phyloP scores from a whole-genome alignment of 768 basidiomycete species.

The Pisolithus marmoratus region DNA sequence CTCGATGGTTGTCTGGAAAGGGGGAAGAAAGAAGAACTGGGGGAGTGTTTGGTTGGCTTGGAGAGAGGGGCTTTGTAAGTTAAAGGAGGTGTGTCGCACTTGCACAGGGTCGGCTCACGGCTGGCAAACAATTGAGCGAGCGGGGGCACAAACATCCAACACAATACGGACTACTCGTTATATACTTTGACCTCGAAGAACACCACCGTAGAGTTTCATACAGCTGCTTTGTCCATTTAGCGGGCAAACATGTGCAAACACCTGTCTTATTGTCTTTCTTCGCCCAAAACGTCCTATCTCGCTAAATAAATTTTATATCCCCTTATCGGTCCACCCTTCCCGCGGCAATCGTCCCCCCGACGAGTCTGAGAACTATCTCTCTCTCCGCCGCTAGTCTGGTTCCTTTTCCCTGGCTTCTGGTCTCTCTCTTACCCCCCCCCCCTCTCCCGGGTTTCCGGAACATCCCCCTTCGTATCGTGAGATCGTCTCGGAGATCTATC shows the following conservation, averaged over 20 bases:
- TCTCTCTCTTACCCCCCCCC: too few relatives aligned
- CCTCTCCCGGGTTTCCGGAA: too few relatives aligned
- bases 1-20: conserved; percentile 28
- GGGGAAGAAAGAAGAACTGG: conserved; percentile 16
- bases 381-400: conserved; percentile 29
- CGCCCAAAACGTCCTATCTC: conserved; percentile 22
- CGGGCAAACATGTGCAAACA: conserved; percentile 37
- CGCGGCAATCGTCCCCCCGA: conserved; percentile 21
- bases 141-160: conserved; percentile 52
- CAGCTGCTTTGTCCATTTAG: conserved; percentile 35
- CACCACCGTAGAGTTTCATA: conserved; percentile 27
- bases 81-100: conserved; percentile 46
- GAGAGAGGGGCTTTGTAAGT: conserved; percentile 19
- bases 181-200: conserved; percentile 36
- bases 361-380: neutral
- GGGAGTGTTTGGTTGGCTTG: conserved; percentile 23
- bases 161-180: conserved; percentile 53
- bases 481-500: conserved; percentile 2
- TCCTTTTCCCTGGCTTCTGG: neutral
- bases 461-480: neutral
- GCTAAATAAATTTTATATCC: conserved; percentile 28
- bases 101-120: conserved; percentile 44
- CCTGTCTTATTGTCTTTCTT: conserved; percentile 42
- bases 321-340: conserved; percentile 12
- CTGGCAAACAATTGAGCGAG: conserved; percentile 57